phyloP scores from a whole-genome alignment of 805 yeast species.

The Nakazawaea populi region DNA sequence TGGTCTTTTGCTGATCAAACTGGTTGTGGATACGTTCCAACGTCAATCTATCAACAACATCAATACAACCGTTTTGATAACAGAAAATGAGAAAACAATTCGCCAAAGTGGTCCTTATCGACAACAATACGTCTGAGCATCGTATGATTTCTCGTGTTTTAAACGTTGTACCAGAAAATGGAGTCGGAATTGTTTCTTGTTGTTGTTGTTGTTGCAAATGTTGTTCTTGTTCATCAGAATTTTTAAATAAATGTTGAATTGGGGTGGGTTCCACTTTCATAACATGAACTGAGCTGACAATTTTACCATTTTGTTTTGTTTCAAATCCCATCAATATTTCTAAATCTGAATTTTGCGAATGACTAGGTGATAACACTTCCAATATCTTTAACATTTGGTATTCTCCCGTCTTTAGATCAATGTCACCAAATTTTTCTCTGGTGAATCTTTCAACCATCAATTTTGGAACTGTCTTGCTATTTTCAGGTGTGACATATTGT shows the following conservation, averaged over 20 bases:
- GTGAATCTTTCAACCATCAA: slow-evolving; percentile 28
- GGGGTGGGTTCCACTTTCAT: slow-evolving; percentile 20
- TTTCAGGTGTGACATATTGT: slow-evolving; percentile 44
- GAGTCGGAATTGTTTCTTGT: not conserved
- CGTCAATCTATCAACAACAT: slow-evolving; percentile 34
- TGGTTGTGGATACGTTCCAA: slow-evolving; percentile 19
- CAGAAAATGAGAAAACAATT: slow-evolving; percentile 35
- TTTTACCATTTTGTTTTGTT: slow-evolving; percentile 12
- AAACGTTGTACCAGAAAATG: not conserved
- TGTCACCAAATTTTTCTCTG: slow-evolving; percentile 21
- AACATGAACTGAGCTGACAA: slow-evolving; percentile 19
- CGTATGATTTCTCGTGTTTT: slow-evolving; percentile 10
- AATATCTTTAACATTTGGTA: slow-evolving; percentile 26
- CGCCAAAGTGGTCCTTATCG: slow-evolving; percentile 27
- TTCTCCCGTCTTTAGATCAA: slow-evolving; percentile 19
- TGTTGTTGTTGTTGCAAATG: not conserved
- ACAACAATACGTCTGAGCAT: slow-evolving; percentile 23
- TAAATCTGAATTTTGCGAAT: slow-evolving; percentile 32
- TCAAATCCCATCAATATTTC: slow-evolving; percentile 42
- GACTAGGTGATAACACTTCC: slow-evolving; percentile 40
- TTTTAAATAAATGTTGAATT: slow-evolving; percentile 13
- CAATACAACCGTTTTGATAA: slow-evolving; percentile 39
- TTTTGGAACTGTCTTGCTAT: slow-evolving; percentile 33
- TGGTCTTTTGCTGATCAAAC: slow-evolving; percentile 1
- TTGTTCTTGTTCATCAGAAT: slow-evolving; percentile 17